Percentiles rank a stretch among this genome's conserved stretches.
phyloP scores from a whole-genome alignment of 805 yeast genomes.

The Teunomyces atbi region DNA sequence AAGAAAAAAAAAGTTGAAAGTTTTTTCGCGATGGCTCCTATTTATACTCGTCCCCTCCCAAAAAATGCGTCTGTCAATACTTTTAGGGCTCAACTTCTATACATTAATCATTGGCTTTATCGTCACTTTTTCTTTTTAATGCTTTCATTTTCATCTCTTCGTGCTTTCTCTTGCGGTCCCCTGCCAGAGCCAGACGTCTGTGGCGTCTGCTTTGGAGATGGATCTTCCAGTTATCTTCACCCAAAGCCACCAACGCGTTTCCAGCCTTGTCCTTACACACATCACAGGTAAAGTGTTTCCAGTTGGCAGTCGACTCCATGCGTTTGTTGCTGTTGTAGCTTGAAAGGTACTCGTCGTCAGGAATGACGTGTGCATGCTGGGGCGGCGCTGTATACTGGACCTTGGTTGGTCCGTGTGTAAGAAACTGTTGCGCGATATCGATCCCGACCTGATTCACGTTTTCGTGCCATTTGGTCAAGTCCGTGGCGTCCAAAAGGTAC shows the following conservation, averaged over 20 bases:
- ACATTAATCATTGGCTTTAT: not conserved
- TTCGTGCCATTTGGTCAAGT: conserved; percentile 58
- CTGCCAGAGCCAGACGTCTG: conserved; percentile 46
- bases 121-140: too few relatives aligned
- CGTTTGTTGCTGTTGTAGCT: conserved; percentile 37
- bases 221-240: conserved; percentile 64
- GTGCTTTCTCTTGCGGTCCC: conserved; percentile 51
- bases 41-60: not conserved
- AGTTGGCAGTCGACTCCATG: conserved; percentile 36
- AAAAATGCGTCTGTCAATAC: not conserved
- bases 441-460: conserved; percentile 58
- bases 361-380: conserved; percentile 22
- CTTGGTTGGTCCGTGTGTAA: conserved; percentile 24
- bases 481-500: conserved; percentile 74
- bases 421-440: conserved; percentile 41
- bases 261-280: conserved; percentile 59
- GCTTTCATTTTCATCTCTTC: conserved; percentile 36
- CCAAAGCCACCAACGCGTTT: conserved; percentile 63
- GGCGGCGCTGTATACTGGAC: conserved; percentile 30
- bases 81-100: conserved; percentile 2
- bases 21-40: not conserved
- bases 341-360: conserved; percentile 19
- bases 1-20: conserved; percentile 14
- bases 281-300: conserved; percentile 72
- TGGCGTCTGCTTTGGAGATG: conserved; percentile 74